Evolutionary conservation across 345 rosid species (phyloP), one percentile per base, ranked within the genome.

Genomic region (Eucalyptus regnans): DNA sequence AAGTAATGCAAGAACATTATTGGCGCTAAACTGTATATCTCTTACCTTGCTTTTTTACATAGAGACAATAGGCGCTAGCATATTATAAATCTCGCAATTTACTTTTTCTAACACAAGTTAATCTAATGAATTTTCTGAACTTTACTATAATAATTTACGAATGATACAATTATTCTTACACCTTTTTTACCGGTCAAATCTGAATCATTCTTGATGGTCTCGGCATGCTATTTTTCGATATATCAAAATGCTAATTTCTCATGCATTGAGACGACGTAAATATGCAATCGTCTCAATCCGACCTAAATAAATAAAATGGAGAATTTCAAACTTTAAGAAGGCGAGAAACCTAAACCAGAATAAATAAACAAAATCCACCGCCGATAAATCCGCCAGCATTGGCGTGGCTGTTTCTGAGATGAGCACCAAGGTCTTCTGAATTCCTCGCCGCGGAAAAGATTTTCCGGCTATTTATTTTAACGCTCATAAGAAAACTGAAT

Each of bases 181-280:
- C 5, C 0, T n/a, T n/a, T n/a, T 64, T n/a, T 62, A 27, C 14
- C 5, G 2, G 3, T 64, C 20, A 16, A 15, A 64, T n/a, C 2
- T 3, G 10, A 62, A 62, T 60, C 7, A 27, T 60, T 60, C 68
- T 0, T 3, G 3, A 6, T 62, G 17, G 17, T 29, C 31, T n/a
- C 5, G 1, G 9, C 5, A 7, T 31, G 7, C 20, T 1, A 2
- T n/a, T 64, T n/a, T 64, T 64, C 2, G 5, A 1, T 14, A 64
- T 64, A 14, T n/a, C 20, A 14, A 64, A 31, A 12, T 5, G 41
- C 20, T n/a, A n/a, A n/a, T 64, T n/a, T 64, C 3, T 64, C 17
- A 14, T 1, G 2, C 5, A 64, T 64, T 0, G 10, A 6, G 17
- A 16, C 5, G 2, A n/a, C 3, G 6, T 7, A n/a, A n/a, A n/a